phyloP scores from a whole-genome alignment of 2,329 filamentous ascomycete genomes.

The Neocucurbitaria cava region DNA sequence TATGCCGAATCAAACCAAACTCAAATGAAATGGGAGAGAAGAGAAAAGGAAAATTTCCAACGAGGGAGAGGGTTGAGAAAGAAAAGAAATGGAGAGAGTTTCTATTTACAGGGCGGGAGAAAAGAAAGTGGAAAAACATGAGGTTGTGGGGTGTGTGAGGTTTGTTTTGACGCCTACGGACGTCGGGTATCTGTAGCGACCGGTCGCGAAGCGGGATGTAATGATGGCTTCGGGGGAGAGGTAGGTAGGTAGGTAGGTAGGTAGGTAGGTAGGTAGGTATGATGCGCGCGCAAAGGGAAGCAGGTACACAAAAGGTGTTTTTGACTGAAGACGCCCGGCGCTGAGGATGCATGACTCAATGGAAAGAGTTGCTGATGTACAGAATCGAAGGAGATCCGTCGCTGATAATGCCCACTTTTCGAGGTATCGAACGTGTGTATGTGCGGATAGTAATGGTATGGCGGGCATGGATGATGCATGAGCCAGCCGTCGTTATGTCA shows the following conservation, averaged over 20 bases:
- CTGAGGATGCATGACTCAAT: conserved; percentile 38
- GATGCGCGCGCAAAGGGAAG: conserved; percentile 12
- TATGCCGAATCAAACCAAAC: too few relatives aligned
- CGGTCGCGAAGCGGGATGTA: conserved; percentile 37
- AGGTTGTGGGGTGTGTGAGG: not conserved
- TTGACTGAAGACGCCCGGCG: conserved; percentile 33
- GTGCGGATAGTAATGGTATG: conserved; percentile 10
- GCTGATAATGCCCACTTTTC: conserved; percentile 32
- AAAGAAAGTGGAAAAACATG: not conserved
- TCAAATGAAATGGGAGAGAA: not conserved
- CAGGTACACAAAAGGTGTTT: conserved; percentile 15
- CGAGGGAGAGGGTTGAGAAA: conserved; percentile 1
- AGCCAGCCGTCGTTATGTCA: conserved; percentile 1
- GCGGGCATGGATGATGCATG: too few relatives aligned
- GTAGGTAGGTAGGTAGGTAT: too few relatives aligned
- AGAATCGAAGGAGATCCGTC: conserved; percentile 25
- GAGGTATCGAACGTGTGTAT: conserved; percentile 15
- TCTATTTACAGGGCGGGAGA: conserved; percentile 6
- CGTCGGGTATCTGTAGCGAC: conserved; percentile 49
- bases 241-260: too few relatives aligned
- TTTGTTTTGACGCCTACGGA: conserved; percentile 14
- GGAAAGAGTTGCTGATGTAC: conserved; percentile 22
- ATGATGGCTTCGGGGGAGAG: conserved; percentile 24
- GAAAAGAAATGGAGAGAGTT: conserved; percentile 2
- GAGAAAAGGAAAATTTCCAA: not conserved